These are phyloP conservation scores for Davidsoniella australis DNA, from an alignment of 2,329 filamentous ascomycete species.

Conservation along the genomic window DNA sequence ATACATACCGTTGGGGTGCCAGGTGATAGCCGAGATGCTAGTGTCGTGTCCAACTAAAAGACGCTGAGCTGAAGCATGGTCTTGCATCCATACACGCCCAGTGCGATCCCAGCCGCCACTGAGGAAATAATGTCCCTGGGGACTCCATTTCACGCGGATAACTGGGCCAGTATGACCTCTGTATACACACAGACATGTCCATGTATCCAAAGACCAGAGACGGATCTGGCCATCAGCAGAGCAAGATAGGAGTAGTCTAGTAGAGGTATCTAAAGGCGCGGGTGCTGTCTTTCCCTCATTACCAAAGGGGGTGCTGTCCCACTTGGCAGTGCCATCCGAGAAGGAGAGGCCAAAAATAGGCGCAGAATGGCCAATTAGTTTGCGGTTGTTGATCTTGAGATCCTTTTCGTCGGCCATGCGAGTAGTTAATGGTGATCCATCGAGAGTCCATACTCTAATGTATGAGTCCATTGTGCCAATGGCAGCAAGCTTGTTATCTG, in stretches of 20 bases:
- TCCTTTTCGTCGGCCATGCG: slow-evolving; percentile 42
- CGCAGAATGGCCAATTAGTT: slow-evolving; percentile 78
- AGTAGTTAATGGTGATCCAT: slow-evolving; percentile 64
- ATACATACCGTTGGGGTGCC: slow-evolving; percentile 89
- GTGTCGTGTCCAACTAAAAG: slow-evolving; percentile 87
- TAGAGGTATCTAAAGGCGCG: slow-evolving; percentile 31
- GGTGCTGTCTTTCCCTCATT: slow-evolving; percentile 27
- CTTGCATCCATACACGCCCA: slow-evolving; percentile 79
- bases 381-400: slow-evolving; percentile 42
- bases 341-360: slow-evolving; percentile 84
- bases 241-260: slow-evolving; percentile 69
- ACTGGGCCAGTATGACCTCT: slow-evolving; percentile 83
- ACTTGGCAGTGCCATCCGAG: slow-evolving; percentile 48
- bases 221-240: slow-evolving; percentile 79
- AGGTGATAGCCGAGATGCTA: slow-evolving; percentile 76
- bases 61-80: slow-evolving; percentile 75
- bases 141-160: slow-evolving; percentile 77
- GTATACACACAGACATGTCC: slow-evolving; percentile 85
- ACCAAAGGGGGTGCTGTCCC: slow-evolving; percentile 32
- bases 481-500: slow-evolving; percentile 73
- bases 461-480: slow-evolving; percentile 87
- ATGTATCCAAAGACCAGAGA: slow-evolving; percentile 83
- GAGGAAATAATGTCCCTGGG: slow-evolving; percentile 88
- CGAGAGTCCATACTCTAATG: slow-evolving; percentile 83
- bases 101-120: slow-evolving; percentile 80